Percentiles rank a stretch among this genome's conserved stretches.
phyloP scores from a whole-genome alignment of 2,329 filamentous ascomycete species.

The Hypoxylon sp. region DNA sequence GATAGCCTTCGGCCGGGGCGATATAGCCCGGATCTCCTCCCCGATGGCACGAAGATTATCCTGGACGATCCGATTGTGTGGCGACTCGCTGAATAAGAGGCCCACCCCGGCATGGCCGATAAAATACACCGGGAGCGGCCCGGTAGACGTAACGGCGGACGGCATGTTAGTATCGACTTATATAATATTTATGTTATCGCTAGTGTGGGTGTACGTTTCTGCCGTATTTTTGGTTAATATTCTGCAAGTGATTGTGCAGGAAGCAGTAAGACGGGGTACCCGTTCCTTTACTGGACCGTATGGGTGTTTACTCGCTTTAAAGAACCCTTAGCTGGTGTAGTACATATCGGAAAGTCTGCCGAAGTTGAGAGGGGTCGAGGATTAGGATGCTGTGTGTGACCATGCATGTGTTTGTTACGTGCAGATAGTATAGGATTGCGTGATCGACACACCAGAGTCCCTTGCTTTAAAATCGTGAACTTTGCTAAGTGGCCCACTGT shows the following conservation, averaged over 20 bases:
- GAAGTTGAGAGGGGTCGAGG: slow-evolving; percentile 27
- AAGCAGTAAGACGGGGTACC: slow-evolving; percentile 29
- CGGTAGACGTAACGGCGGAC: slow-evolving; percentile 32
- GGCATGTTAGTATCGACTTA: slow-evolving; percentile 34
- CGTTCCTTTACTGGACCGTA: slow-evolving; percentile 14
- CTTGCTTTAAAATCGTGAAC: slow-evolving; percentile 14
- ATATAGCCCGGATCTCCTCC: slow-evolving; percentile 43
- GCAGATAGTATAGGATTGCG: slow-evolving; percentile 40
- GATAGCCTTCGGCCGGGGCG: slow-evolving; percentile 45
- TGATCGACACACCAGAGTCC: slow-evolving; percentile 25
- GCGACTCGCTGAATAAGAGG: slow-evolving; percentile 40
- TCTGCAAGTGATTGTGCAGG: slow-evolving; percentile 22
- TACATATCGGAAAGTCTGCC: slow-evolving; percentile 35
- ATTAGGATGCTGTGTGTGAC: slow-evolving; percentile 8
- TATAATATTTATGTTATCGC: slow-evolving; percentile 6
- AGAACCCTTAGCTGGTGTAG: slow-evolving; percentile 1
- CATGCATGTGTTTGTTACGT: slow-evolving; percentile 32
- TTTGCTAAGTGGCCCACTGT: not conserved
- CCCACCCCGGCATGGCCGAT: slow-evolving; percentile 47
- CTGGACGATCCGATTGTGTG: slow-evolving; percentile 41
- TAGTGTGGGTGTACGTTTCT: not conserved
- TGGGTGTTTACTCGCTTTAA: slow-evolving; percentile 24
- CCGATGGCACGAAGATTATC: slow-evolving; percentile 44
- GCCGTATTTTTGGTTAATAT: slow-evolving; percentile 1
- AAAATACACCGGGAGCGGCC: slow-evolving; percentile 45